phyloP scores from a whole-genome alignment of 768 basidiomycete species.

The Naganishia friedmannii region DNA sequence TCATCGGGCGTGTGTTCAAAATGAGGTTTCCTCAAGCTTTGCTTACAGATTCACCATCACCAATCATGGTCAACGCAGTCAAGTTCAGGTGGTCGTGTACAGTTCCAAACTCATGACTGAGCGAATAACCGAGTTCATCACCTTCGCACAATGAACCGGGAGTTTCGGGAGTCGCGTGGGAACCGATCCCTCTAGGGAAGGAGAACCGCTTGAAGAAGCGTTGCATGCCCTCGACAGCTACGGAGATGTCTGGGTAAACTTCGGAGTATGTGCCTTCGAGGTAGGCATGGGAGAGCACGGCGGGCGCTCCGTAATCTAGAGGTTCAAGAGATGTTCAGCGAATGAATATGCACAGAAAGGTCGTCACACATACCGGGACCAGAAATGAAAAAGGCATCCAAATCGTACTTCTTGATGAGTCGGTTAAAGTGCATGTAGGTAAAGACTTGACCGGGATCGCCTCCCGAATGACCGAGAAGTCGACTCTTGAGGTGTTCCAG shows the following conservation, averaged over 20 bases:
- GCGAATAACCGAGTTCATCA: slow-evolving; percentile 81
- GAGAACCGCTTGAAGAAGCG: slow-evolving; percentile 72
- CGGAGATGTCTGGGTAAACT: slow-evolving; percentile 44
- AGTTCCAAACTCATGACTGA: slow-evolving; percentile 70
- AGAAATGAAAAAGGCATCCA: slow-evolving; percentile 71
- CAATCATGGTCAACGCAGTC: slow-evolving; percentile 72
- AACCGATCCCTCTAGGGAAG: slow-evolving; percentile 66
- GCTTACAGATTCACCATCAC: slow-evolving; percentile 60
- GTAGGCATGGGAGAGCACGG: slow-evolving; percentile 78
- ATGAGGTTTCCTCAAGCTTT: background rate
- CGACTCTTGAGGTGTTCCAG: slow-evolving; percentile 73
- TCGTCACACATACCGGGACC: slow-evolving; percentile 54
- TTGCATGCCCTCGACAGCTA: slow-evolving; percentile 45
- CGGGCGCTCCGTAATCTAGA: slow-evolving; percentile 78
- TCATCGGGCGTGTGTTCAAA: background rate
- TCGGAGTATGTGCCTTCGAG: slow-evolving; percentile 63
- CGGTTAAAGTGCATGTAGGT: slow-evolving; percentile 66
- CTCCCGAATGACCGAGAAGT: slow-evolving; percentile 79
- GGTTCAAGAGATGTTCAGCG: background rate
- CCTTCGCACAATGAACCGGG: slow-evolving; percentile 89
- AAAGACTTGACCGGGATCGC: slow-evolving; percentile 63
- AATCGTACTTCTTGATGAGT: slow-evolving; percentile 47
- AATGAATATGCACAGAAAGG: too few species aligned
- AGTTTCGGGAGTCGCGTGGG: slow-evolving; percentile 66
- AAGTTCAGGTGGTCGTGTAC: slow-evolving; percentile 87